Conservation (phyloP, 768 basidiomycete genomes). For the Naganishia vishniacii region DNA sequence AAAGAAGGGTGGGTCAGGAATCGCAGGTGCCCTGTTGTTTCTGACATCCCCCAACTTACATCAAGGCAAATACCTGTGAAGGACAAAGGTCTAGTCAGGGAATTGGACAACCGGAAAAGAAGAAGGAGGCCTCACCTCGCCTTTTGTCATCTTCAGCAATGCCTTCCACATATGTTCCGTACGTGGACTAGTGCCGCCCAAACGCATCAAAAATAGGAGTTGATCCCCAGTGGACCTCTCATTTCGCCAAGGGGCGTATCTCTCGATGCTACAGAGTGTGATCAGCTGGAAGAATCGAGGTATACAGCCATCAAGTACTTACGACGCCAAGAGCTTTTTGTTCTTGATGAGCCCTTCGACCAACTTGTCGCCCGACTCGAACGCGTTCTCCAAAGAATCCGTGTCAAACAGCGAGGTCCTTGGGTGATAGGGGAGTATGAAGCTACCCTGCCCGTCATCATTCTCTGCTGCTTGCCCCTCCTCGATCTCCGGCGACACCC, state of each 20-base stretch:
- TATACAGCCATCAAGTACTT: background rate
- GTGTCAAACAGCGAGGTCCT: background rate
- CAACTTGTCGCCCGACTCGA: background rate
- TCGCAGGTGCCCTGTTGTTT: too few relatives aligned
- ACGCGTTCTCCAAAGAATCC: background rate
- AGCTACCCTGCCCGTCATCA: background rate
- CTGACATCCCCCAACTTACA: too few relatives aligned
- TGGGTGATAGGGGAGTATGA: background rate
- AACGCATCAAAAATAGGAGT: background rate
- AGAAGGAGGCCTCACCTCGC: conserved; percentile 1
- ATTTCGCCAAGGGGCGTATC: conserved; percentile 1
- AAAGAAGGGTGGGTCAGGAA: too few relatives aligned
- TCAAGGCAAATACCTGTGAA: background rate
- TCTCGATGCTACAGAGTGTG: conserved; percentile 1
- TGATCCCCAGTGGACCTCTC: background rate
- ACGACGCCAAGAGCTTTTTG: background rate
- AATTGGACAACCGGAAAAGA: too few relatives aligned
- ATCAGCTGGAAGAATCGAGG: background rate
- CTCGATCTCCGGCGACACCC: background rate
- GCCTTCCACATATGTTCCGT: background rate
- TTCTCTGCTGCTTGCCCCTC: background rate
- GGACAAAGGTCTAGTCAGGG: too few relatives aligned
- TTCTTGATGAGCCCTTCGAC: background rate
- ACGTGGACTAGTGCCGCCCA: background rate
- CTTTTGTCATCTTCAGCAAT: background rate